Base-by-base conservation (phyloP, 768 basidiomycete species). In the Boletus coccyginus region DNA sequence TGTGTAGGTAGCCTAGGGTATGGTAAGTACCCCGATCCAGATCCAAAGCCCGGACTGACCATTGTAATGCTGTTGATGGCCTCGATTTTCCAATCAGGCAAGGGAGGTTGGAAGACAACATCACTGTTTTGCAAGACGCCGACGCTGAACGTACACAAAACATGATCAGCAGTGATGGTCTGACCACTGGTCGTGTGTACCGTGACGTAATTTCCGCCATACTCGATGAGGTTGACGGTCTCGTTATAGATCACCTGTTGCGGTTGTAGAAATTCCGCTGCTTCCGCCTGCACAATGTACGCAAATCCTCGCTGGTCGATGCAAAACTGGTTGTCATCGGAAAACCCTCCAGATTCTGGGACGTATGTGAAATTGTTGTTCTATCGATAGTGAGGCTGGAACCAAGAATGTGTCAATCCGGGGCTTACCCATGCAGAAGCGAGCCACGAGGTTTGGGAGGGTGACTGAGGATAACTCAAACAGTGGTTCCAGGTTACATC, bases 61-160 rank as follows among this genome's bases (percentile, higher is more conserved):
- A 87, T 87, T 7, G 72, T 72, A 70, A 86, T 81, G 48, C 78
- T 79, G 33, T 81, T 78, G 38, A 87, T 81, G 5, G 85, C 86
- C 54, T 87, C 86, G n/a, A 73, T 54, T 64, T 87, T 88, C 75
- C 78, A 88, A 68, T 72, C 62, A 31, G 86, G 87, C 19, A 87
- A 65, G 10, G 70, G 24, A 3, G 87, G 87, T 41, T 77, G 63
- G 59, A 86, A 88, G 4, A 50, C 55, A 6, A 88, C 81, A 56
- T 87, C 85, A 32, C 77, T 71, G 53, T 85, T 75, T 70, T 89
- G 87, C 52, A 89, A 72, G 8, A 89, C 87, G 0, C 87, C 87
- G 2, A 86, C 66, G 57, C 86, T 87, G 70, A 88, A 88, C 0
- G 87, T 88, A 58, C 81, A 82, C 31, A 89, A 64, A 4, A 80